Base-by-base conservation (phyloP, 2,329 filamentous ascomycete genomes). In the Colletotrichum neosansevieriae region DNA sequence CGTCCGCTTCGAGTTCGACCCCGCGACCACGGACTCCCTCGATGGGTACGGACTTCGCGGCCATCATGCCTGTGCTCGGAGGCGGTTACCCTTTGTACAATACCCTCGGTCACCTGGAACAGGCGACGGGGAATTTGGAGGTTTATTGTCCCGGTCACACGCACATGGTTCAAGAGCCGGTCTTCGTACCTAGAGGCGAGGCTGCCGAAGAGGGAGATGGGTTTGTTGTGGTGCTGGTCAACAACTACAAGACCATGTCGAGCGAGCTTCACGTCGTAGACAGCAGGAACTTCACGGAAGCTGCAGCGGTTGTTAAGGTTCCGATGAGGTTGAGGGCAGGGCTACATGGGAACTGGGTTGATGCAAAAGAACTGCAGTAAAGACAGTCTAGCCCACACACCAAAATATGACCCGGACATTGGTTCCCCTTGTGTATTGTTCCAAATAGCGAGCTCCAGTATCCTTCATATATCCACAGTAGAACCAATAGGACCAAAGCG, bases 401-500 rank as follows among this genome's bases (percentile, higher is more conserved):
- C 6, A 9, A 29, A 29, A 29, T 2, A 6, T 29, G 29, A 29
- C 29, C 29, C 29, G 29, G 47, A 9, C 29, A 1, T 29, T n/a
- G 13, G 3, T 32, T 32, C 1, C 47, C 6, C 2, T n/a, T 10
- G 6, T 6, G 29, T 29, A 7, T 7, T 29, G 1, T 9, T 29
- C 29, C 29, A 29, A 29, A 29, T 1, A 29, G 29, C 29, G 29
- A 9, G 29, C 47, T 29, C 15, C 19, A 2, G 13, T 6, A 51
- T 15, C 29, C 2, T 36, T 44, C 4, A 63, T 1, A 51, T 5
- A 15, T 58, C 7, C 19, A 61, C 19, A 51, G 83, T 85, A 10
- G 81, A 81, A 66, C 80, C 80, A 63, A 85, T 79, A 19, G 82
- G 79, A 7, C 83, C 83, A 66, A 81, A 78, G 73, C 80, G 83